Percentiles rank a stretch among this genome's conserved stretches.
Evolutionary conservation across 208 protist genomes (phyloP).

Genomic region (Trypanosoma congolense): DNA sequence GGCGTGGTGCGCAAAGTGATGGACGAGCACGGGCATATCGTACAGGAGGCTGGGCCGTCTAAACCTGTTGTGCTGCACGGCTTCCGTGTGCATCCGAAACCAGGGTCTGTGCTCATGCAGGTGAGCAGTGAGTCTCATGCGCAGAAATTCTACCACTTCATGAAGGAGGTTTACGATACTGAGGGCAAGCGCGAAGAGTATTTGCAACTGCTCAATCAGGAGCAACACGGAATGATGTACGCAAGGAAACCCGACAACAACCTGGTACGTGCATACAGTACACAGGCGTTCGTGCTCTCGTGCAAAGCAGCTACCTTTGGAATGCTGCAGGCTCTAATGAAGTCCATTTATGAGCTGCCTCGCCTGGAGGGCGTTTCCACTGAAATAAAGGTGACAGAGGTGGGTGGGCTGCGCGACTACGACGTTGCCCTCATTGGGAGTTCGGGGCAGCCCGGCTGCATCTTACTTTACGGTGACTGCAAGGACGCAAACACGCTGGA

Average conservation of each 20-base stretch:
- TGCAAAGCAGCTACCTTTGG: constrained; percentile 87
- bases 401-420: constrained; percentile 65
- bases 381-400: constrained; percentile 69
- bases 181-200: constrained; percentile 79
- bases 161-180: constrained; percentile 80
- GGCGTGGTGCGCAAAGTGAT: constrained; percentile 62
- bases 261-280: constrained; percentile 63
- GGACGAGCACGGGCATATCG: constrained; percentile 51
- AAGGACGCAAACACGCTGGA: constrained; percentile 57
- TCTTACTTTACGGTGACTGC: constrained; percentile 81
- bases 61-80: constrained; percentile 77
- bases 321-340: constrained; percentile 87
- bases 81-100: constrained; percentile 76
- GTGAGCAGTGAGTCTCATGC: constrained; percentile 83
- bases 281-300: constrained; percentile 53
- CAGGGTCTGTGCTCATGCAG: constrained; percentile 77
- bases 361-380: constrained; percentile 69
- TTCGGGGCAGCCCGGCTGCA: constrained; percentile 61
- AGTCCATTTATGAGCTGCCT: constrained; percentile 80
- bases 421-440: constrained; percentile 59
- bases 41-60: constrained; percentile 60
- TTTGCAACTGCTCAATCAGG: constrained; percentile 74
- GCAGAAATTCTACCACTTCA: constrained; percentile 83
- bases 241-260: constrained; percentile 86
- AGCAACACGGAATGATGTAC: constrained; percentile 69